Evolutionary conservation across 345 rosid genomes (phyloP), one percentile per base, ranked within the genome.

Genomic region (Boechera stricta): DNA sequence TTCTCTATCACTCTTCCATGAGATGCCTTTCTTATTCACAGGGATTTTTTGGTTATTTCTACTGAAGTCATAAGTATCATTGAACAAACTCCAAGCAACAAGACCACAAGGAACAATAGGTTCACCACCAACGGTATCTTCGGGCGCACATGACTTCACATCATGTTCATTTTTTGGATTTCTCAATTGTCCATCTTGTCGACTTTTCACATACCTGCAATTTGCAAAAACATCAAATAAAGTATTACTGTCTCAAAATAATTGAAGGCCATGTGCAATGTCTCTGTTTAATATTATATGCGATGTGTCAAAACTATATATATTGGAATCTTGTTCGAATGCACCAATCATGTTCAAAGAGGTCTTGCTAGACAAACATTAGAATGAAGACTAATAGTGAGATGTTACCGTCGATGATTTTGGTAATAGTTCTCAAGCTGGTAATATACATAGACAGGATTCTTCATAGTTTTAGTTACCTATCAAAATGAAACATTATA

Each of bases 51-150:
- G 3, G 65, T 65, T 82, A 60, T 82, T 84, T 79, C 65, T 82
- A 38, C 87, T 74, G 79, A 91, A 91, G 69, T 0, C 71, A 73
- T 88, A 93, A 11, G 96, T 89, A 82, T 93, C 97, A 29, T 93
- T 93, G 82, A 93, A 93, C 84, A 93, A 83, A 82, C 98, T 93
- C 97, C 98, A 93, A 51, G 97, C 98, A 57, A 93, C 89, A 31
- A 93, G 93, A 80, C 98, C 98, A 75, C 98, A 93, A 31, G 98
- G 98, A 13, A 89, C 91, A 64, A 90, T 89, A 18, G 78, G 52
- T 8, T 4, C 29, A 60, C 79, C 86, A 44, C 64, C 61, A 33
- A 72, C 26, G 31, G 1, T 2, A 72, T 79, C 79, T 80, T 90
- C 97, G 0, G 95, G 97, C 57, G 84, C 71, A 73, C 97, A 93